Evolutionary conservation across 345 rosid genomes (phyloP), one percentile per base, ranked within the genome.

Genomic region (Cardamine resedifolia): DNA sequence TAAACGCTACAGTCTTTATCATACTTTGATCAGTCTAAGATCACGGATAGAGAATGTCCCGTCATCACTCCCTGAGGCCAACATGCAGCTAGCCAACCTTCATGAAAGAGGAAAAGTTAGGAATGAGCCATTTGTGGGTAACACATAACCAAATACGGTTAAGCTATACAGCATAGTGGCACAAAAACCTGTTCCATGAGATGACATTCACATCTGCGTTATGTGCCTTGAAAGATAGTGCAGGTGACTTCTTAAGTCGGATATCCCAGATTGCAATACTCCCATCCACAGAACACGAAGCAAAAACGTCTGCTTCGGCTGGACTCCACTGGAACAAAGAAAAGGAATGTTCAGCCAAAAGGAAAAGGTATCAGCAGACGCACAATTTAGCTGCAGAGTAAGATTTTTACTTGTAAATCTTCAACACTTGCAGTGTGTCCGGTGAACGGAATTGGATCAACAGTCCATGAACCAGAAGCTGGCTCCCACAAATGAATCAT

Each of bases 41-140:
- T 95, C 99, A 53, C 79, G 96, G 71, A 95, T 90, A 11, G 98
- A 86, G 83, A 91, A 91, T 62, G 94, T 79, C 50, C 99, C 99
- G 43, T 95, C 98, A 76, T 95, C 99, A 80, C 97, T 80, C 72
- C 97, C 99, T 18, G 98, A 95, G 44, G 97, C 99, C 83, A 95
- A 74, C 94, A 95, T 88, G 79, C 92, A 82, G 69, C 90, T 90
- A 58, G 97, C 99, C 75, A 86, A 77, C 87, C 96, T 95, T 77
- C 61, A 63, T 16, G 44, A 36, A 7, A 47, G 16, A 56, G 23
- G 56, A 65, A 55, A 12, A 12, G 12, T 18, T 12, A 20, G 3
- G 38, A 77, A 16, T 63, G 19, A 48, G 41, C 21, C 55, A 47
- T 63, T 48, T 56, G 51, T 8, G 7, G 15, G 66, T 10, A 59